These are phyloP conservation scores for Cryptococcus wingfieldii DNA, from an alignment of 1,284 basidiomycete species.

Conservation along the genomic window DNA sequence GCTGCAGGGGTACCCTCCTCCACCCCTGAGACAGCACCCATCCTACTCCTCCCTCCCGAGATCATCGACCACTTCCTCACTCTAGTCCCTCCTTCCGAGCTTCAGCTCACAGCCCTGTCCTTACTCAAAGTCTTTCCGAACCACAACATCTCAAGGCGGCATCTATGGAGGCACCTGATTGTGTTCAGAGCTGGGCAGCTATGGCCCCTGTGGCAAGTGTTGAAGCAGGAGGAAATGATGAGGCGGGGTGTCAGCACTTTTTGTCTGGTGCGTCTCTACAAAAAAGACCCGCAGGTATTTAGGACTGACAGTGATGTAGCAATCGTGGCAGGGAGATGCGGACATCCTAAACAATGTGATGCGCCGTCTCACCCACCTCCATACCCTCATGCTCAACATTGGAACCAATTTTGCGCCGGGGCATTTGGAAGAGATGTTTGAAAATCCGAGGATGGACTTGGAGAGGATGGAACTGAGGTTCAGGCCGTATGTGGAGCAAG, in stretches of 20 bases:
- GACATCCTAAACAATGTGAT: constrained; percentile 49
- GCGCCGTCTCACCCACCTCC: constrained; percentile 36
- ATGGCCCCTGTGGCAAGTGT: constrained; percentile 31
- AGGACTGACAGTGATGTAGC: constrained; percentile 11
- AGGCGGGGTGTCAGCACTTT: constrained; percentile 27
- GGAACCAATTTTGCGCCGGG: constrained; percentile 50
- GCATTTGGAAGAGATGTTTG: constrained; percentile 48
- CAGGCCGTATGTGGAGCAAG: constrained; percentile 49
- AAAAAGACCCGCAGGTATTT: neutral
- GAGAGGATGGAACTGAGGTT: constrained; percentile 45
- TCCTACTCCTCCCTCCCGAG: constrained; percentile 42
- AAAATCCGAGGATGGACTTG: constrained; percentile 32
- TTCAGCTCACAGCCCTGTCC: constrained; percentile 40
- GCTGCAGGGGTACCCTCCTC: no score
- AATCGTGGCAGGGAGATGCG: constrained; percentile 47
- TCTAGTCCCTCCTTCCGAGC: constrained; percentile 34
- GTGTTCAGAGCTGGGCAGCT: constrained; percentile 28
- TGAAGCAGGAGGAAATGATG: constrained; percentile 22
- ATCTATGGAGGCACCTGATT: constrained; percentile 43
- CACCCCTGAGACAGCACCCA: neutral
- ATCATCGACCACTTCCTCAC: constrained; percentile 42
- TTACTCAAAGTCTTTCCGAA: constrained; percentile 41
- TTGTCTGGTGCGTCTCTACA: constrained; percentile 14
- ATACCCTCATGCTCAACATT: constrained; percentile 43
- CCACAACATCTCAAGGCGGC: constrained; percentile 20